Conservation (phyloP, 2,329 filamentous ascomycete species). For the Bipolaris bicolor region DNA sequence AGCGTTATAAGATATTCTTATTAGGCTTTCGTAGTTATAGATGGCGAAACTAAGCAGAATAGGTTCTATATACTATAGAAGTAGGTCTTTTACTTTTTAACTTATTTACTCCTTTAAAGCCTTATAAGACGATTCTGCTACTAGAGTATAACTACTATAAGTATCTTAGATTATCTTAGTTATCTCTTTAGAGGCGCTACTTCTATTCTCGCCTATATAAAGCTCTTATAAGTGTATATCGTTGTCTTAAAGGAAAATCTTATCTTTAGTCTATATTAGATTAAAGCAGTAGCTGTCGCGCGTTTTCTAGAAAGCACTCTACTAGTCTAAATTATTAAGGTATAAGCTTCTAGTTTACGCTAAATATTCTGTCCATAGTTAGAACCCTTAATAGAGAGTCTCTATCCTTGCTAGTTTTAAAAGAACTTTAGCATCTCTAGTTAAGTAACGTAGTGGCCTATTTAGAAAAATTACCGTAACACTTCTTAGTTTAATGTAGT, state of each 20-base stretch:
- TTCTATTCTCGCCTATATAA: constrained; percentile 2
- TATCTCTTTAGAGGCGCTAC: constrained; percentile 12
- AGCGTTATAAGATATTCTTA: constrained; percentile 11
- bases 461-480: constrained; percentile 11
- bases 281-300: constrained; percentile 4
- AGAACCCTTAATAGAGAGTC: constrained; percentile 4
- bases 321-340: neutral
- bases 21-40: constrained; percentile 16
- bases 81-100: constrained; percentile 16
- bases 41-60: constrained; percentile 15
- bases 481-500: constrained; percentile 2
- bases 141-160: constrained; percentile 4
- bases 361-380: constrained; percentile 5
- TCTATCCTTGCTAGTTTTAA: constrained; percentile 5
- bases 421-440: neutral
- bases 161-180: constrained; percentile 7
- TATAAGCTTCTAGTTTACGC: neutral
- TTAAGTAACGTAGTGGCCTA: constrained; percentile 1
- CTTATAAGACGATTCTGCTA: constrained; percentile 5
- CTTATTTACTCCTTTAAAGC: constrained; percentile 13
- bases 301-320: neutral
- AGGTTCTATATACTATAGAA: constrained; percentile 14
- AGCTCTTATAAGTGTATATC: neutral
- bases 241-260: neutral
- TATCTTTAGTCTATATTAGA: neutral